Percentiles rank a stretch among this genome's conserved stretches.
Evolutionary conservation across 1,284 basidiomycete genomes (phyloP).

Genomic region (Mycosarcoma maydis): DNA sequence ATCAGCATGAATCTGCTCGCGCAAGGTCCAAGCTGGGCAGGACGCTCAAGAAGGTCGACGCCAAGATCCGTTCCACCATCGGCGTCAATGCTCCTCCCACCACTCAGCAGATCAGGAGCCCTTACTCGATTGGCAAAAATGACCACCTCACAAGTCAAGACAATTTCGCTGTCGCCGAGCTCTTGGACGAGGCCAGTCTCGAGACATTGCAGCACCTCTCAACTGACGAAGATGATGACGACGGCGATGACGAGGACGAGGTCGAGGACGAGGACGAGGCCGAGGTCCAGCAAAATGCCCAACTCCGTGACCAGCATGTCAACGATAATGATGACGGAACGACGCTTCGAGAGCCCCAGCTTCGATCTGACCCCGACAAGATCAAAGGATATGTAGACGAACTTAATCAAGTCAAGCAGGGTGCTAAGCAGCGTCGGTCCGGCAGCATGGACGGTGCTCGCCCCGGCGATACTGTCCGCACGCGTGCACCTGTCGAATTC

Average conservation of each 20-base stretch:
- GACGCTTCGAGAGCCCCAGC: slow-evolving; percentile 1
- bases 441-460: slow-evolving; percentile 15
- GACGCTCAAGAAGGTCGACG: slow-evolving; percentile 36
- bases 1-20: slow-evolving; percentile 18
- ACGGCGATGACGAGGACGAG: slow-evolving; percentile 17
- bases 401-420: slow-evolving; percentile 3
- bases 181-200: slow-evolving; percentile 40
- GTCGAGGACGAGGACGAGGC: slow-evolving; percentile 21
- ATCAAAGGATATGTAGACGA: slow-evolving; percentile 5
- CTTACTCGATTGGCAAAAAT: slow-evolving; percentile 34
- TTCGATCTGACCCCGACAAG: background rate
- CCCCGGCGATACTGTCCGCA: slow-evolving; percentile 19
- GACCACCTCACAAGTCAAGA: slow-evolving; percentile 26
- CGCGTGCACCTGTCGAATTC: slow-evolving; percentile 14
- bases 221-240: slow-evolving; percentile 26
- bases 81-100: slow-evolving; percentile 35
- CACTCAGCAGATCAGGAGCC: slow-evolving; percentile 22
- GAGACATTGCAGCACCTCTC: slow-evolving; percentile 34
- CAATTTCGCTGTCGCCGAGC: slow-evolving; percentile 24
- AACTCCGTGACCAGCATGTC: background rate
- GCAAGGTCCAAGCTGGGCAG: slow-evolving; percentile 14
- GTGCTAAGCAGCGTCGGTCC: slow-evolving; percentile 23
- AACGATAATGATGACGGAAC: slow-evolving; percentile 9
- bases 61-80: slow-evolving; percentile 24
- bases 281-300: slow-evolving; percentile 7